A percentile compares a stretch with the other conserved stretches of the same genome.
phyloP scores from a whole-genome alignment of 495 filamentous ascomycete species.

The Tuber melanosporum region DNA sequence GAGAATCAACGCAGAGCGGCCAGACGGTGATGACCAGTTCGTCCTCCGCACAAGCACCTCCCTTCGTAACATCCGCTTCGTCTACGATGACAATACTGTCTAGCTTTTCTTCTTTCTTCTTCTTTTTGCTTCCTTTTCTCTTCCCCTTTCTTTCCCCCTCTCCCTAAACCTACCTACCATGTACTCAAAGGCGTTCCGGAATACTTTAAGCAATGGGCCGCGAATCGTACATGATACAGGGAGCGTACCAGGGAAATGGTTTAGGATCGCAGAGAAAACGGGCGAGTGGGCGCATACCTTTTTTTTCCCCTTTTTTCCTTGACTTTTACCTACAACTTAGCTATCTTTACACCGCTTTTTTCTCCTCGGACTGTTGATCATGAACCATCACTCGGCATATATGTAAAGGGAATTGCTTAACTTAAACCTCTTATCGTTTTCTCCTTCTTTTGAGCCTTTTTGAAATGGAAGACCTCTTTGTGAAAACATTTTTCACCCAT shows the following conservation, averaged over 20 bases:
- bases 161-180: background rate
- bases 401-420: background rate
- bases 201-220: background rate
- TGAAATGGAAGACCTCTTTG: background rate
- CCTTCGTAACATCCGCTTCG: conserved; percentile 38
- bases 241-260: background rate
- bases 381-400: background rate
- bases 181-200: background rate
- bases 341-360: background rate
- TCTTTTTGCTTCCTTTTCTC: background rate
- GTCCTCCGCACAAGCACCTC: conserved; percentile 35
- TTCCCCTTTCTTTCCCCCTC: background rate
- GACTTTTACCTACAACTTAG: background rate
- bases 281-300: background rate
- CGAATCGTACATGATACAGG: background rate
- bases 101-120: conserved; percentile 5
- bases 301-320: background rate
- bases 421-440: background rate
- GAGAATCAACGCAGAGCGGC: conserved; percentile 26
- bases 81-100: conserved; percentile 41
- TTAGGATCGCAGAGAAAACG: background rate
- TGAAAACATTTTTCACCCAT: background rate
- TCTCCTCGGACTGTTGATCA: background rate
- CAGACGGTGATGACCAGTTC: conserved; percentile 39
- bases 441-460: background rate